These are phyloP conservation scores for Fusarium sp. DNA, from an alignment of 2,329 filamentous ascomycete species.

Conservation along the genomic window DNA sequence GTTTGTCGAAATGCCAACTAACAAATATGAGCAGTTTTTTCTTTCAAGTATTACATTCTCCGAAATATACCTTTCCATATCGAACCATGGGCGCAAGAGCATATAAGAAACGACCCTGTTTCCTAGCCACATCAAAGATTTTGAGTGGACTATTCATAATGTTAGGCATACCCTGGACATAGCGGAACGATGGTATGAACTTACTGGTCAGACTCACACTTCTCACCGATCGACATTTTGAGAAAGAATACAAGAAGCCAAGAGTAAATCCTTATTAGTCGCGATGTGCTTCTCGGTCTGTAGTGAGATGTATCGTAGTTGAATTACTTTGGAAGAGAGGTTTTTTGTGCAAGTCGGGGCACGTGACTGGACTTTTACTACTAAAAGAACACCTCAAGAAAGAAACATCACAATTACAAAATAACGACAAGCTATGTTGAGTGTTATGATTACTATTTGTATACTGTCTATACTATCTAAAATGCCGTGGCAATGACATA, in stretches of 20 bases:
- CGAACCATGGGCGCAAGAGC: constrained; percentile 76
- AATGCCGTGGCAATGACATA: not conserved
- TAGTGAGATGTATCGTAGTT: not conserved
- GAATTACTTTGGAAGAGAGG: constrained; percentile 16
- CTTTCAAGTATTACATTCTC: not conserved
- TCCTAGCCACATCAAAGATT: constrained; percentile 66
- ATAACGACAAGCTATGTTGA: not conserved
- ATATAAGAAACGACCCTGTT: constrained; percentile 64
- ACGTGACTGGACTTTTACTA: constrained; percentile 24
- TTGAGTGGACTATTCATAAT: constrained; percentile 62
- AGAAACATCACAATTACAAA: not conserved
- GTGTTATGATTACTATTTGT: not conserved
- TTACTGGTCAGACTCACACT: constrained; percentile 39
- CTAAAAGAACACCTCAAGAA: not conserved
- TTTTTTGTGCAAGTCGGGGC: constrained; percentile 32
- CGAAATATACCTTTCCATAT: constrained; percentile 63
- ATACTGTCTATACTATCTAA: not conserved
- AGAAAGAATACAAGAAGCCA: not conserved
- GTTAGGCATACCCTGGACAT: constrained; percentile 39
- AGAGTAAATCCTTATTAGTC: not conserved
- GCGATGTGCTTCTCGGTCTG: not conserved
- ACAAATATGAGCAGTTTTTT: constrained; percentile 9
- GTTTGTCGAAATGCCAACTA: constrained; percentile 76
- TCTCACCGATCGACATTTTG: constrained; percentile 32
- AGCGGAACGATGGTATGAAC: not conserved